A percentile compares a stretch with the other conserved stretches of the same genome.
Evolutionary conservation across 352 stramenopile genomes (phyloP).

Genomic region (Phytophthora sojae): DNA sequence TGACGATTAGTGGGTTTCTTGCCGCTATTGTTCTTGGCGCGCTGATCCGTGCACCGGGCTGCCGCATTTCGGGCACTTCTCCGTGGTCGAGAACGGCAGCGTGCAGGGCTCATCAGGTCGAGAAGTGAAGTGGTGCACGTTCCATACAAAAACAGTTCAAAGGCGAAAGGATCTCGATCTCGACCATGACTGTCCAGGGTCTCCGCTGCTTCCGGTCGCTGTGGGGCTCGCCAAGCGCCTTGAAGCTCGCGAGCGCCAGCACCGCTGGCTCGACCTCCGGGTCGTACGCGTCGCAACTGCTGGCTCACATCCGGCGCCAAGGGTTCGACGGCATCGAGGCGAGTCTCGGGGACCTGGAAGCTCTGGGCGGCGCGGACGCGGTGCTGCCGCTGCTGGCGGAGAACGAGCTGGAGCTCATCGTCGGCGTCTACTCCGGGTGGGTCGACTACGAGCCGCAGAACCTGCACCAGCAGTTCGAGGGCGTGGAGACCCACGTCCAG

Average conservation of each 20-base stretch:
- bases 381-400: constrained; percentile 53
- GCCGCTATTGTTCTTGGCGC: not conserved
- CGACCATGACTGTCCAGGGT: constrained; percentile 9
- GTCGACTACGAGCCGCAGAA: constrained; percentile 70
- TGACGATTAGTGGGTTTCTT: not conserved
- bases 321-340: constrained; percentile 77
- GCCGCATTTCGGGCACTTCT: not conserved
- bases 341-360: constrained; percentile 66
- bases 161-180: constrained; percentile 15
- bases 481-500: constrained; percentile 46
- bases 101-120: not conserved
- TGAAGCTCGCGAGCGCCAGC: constrained; percentile 32
- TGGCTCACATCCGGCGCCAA: constrained; percentile 51
- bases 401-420: constrained; percentile 67
- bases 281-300: constrained; percentile 43
- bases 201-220: constrained; percentile 67
- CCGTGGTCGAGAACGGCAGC: not conserved
- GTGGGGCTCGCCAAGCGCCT: constrained; percentile 54
- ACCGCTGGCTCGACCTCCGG: constrained; percentile 10
- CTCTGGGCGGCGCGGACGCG: constrained; percentile 46
- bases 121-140: not conserved
- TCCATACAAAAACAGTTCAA: constrained; percentile 22
- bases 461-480: constrained; percentile 64
- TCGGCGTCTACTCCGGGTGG: constrained; percentile 79
- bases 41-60: not conserved